phyloP scores from a whole-genome alignment of 169 alveolate genomes.

The Theileria luwenshuni region DNA sequence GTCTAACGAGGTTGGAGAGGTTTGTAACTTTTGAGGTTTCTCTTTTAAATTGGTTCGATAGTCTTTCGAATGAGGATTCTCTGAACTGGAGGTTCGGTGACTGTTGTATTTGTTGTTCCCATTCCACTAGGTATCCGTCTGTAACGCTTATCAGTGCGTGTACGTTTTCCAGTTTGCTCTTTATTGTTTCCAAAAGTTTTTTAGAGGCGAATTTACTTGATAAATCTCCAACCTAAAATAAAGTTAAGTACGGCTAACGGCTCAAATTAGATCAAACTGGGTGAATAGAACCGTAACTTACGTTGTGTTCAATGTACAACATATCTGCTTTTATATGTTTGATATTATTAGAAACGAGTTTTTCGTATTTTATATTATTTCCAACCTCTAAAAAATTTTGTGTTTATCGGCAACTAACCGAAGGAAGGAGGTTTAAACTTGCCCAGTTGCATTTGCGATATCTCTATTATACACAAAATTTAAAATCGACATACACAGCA shows the following conservation, averaged over 20 bases:
- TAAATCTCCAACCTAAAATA: constrained; percentile 56
- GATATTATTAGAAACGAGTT: constrained; percentile 55
- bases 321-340: constrained; percentile 64
- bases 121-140: constrained; percentile 59
- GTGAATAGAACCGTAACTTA: constrained; percentile 25
- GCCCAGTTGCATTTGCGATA: constrained; percentile 45
- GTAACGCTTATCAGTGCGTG: constrained; percentile 61
- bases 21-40: constrained; percentile 40
- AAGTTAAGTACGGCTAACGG: neutral
- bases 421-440: constrained; percentile 52
- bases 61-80: constrained; percentile 27
- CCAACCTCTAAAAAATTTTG: constrained; percentile 14
- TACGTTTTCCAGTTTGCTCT: constrained; percentile 59
- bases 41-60: constrained; percentile 47
- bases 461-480: constrained; percentile 3
- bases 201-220: constrained; percentile 51
- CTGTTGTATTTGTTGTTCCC: constrained; percentile 57
- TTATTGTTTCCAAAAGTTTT: constrained; percentile 42
- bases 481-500: neutral
- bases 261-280: too few relatives aligned
- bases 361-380: constrained; percentile 56
- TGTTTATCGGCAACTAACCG: constrained; percentile 18
- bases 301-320: constrained; percentile 65
- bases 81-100: constrained; percentile 37
- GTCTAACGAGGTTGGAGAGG: constrained; percentile 37